Conservation (phyloP, 257 asterid species). For the Verbena officinalis region DNA sequence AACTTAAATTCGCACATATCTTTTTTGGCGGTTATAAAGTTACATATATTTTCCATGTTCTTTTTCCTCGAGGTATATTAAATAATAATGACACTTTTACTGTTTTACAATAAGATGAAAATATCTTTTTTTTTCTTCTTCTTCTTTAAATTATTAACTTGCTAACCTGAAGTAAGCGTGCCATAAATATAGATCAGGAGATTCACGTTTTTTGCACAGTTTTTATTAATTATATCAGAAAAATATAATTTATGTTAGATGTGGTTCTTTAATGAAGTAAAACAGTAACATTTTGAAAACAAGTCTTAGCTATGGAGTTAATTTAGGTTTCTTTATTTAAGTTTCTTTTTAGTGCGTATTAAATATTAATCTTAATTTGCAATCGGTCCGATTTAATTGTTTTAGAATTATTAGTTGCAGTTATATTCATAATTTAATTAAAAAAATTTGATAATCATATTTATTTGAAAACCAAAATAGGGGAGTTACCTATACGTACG, state of each 20-base stretch:
- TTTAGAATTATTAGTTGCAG: too few relatives aligned
- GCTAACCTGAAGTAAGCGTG: background rate
- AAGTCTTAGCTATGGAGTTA: background rate
- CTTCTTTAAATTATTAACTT: background rate
- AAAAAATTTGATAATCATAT: too few relatives aligned
- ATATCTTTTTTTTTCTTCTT: too few relatives aligned
- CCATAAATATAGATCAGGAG: background rate
- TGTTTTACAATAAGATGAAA: background rate
- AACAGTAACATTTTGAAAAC: background rate
- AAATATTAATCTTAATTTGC: too few relatives aligned
- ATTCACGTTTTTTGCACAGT: conserved; percentile 5
- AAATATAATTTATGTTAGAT: background rate
- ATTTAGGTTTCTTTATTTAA: background rate
- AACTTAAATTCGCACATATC: background rate
- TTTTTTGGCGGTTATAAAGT: too few relatives aligned
- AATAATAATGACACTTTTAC: background rate
- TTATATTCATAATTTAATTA: too few relatives aligned
- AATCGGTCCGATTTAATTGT: too few relatives aligned
- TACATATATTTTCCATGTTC: background rate
- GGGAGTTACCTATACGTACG: too few relatives aligned
- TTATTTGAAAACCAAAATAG: too few relatives aligned
- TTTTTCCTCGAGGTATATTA: background rate
- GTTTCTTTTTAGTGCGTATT: background rate
- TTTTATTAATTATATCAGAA: background rate
- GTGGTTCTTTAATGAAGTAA: background rate